phyloP scores from a whole-genome alignment of 768 basidiomycete genomes.

The Scleroderma citrinum region DNA sequence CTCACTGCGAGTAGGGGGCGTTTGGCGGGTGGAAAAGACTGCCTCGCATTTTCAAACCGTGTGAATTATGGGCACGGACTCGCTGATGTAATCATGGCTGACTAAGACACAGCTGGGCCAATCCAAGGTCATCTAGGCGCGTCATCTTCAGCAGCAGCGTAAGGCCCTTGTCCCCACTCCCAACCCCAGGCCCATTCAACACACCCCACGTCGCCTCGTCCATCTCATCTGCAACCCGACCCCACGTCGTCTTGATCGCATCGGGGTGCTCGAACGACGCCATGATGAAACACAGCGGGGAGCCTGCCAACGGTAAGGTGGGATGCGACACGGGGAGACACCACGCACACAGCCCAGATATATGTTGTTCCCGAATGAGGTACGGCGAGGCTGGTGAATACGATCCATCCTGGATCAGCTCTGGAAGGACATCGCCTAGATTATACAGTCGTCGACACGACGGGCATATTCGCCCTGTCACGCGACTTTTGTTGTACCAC shows the following conservation, averaged over 20 bases:
- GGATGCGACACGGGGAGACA: background rate
- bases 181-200: conserved; percentile 41
- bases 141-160: conserved; percentile 74
- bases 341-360: conserved; percentile 72
- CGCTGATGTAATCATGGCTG: conserved; percentile 23
- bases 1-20: conserved; percentile 23
- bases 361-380: conserved; percentile 54
- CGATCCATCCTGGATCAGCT: conserved; percentile 31
- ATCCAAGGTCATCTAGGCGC: conserved; percentile 63
- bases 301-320: conserved; percentile 41
- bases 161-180: conserved; percentile 36
- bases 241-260: conserved; percentile 65
- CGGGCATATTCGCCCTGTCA: conserved; percentile 67
- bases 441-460: conserved; percentile 69
- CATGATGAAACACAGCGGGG: conserved; percentile 69
- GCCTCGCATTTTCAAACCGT: conserved; percentile 26
- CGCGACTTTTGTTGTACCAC: conserved; percentile 84
- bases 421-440: conserved; percentile 58
- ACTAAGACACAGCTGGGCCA: conserved; percentile 49
- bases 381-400: conserved; percentile 28
- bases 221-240: conserved; percentile 60
- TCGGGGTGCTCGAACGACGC: conserved; percentile 60
- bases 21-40: conserved; percentile 33
- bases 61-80: conserved; percentile 31
- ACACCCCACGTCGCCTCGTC: conserved; percentile 59